Evolutionary conservation across 2,329 filamentous ascomycete genomes (phyloP), one percentile per base, ranked within the genome.

Genomic region (Thielaviopsis musarum): DNA sequence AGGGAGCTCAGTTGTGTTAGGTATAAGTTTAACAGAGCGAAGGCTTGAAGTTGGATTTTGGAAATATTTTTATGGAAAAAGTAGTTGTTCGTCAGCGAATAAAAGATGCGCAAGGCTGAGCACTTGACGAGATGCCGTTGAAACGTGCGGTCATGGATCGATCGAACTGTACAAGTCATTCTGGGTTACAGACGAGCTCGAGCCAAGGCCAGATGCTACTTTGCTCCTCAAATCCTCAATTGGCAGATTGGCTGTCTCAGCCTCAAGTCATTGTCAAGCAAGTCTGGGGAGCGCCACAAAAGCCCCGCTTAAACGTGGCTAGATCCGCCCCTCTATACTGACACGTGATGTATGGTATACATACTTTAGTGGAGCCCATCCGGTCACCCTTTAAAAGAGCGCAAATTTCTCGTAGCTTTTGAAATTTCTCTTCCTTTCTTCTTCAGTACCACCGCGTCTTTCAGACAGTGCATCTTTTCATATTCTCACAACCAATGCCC

Each of bases 381-480:
- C 2, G 2, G 45, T n/a, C 54, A 26, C 21, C 57, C 53, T 62
- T 34, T 62, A 62, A 57, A 59, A 59, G 54, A 48, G 15, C 60
- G 55, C 63, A 63, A 55, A 61, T 54, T 63, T 64, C 62, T 45
- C n/a, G 28, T 58, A 13, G 17, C 60, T 62, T 21, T 59, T 55
- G 54, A 51, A 15, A 52, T 57, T 62, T 58, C 62, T 34, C 59
- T 65, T 66, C 72, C 69, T 71, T 71, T 73, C 71, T 61, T 72
- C 73, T 70, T 68, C 67, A 70, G 71, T 70, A 66, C 75, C 81
- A 85, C 84, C 85, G 85, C 80, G 78, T 84, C 83, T 79, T 77
- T 75, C 75, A 91, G 88, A 91, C 87, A 91, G 87, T 91, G 82
- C 87, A 85, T 80, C 78, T 78, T 84, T 84, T 82, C 77, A 79